phyloP scores from a whole-genome alignment of 1,139 yeast genomes.

The Debaryomyces coudertii region DNA sequence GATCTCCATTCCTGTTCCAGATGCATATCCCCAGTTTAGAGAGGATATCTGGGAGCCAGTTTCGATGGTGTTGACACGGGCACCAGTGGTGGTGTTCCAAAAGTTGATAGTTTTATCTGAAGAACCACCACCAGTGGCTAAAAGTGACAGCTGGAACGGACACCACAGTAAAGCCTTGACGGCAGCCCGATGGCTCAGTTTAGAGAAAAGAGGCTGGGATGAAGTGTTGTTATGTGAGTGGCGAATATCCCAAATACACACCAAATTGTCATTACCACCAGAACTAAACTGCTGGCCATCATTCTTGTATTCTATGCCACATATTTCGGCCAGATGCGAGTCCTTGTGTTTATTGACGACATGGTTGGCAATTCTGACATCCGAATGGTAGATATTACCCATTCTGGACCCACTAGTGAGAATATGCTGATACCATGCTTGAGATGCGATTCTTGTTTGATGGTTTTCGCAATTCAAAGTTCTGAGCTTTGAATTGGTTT shows the following conservation, averaged over 20 bases:
- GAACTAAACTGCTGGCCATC: conserved; percentile 89
- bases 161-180: conserved; percentile 97
- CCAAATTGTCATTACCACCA: conserved; percentile 94
- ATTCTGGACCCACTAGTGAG: conserved; percentile 82
- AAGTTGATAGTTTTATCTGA: conserved; percentile 88
- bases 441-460: conserved; percentile 73
- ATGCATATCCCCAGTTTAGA: conserved; percentile 82
- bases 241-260: conserved; percentile 93
- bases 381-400: conserved; percentile 87
- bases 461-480: conserved; percentile 73
- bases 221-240: conserved; percentile 34
- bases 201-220: conserved; percentile 68
- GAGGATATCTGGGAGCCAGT: conserved; percentile 95
- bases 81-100: conserved; percentile 94
- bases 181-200: conserved; percentile 87
- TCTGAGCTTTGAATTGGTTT: conserved; percentile 70
- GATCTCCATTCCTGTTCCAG: conserved; percentile 77
- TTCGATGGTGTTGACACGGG: conserved; percentile 81
- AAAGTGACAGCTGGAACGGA: conserved; percentile 77
- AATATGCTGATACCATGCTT: conserved; percentile 83
- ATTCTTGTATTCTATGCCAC: conserved; percentile 84
- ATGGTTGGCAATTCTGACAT: conserved; percentile 87
- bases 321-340: conserved; percentile 82
- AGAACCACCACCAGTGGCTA: conserved; percentile 97
- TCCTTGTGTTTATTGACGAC: conserved; percentile 56